phyloP scores from a whole-genome alignment of 257 asterid genomes.

The Penstemon eatonii region DNA sequence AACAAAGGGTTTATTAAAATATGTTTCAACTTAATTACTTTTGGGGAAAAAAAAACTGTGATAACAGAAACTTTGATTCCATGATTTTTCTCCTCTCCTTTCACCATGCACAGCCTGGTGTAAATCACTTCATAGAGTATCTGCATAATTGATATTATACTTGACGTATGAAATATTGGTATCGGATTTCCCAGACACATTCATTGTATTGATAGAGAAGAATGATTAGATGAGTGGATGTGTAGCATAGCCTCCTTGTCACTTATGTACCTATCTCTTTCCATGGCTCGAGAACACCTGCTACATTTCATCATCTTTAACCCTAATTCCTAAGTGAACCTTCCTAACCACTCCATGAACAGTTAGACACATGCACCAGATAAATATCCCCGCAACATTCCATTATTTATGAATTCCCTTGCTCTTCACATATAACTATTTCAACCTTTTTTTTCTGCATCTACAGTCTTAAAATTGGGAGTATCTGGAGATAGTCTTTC shows the following conservation, averaged over 20 bases:
- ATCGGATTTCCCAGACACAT: no score
- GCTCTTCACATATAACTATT: slow-evolving; percentile 9
- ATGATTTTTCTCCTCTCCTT: not conserved
- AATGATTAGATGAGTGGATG: no score
- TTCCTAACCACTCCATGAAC: not conserved
- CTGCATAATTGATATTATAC: not conserved
- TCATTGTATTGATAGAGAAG: no score
- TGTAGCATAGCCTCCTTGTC: no score
- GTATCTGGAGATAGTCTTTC: slow-evolving; percentile 6
- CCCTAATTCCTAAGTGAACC: no score
- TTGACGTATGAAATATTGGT: no score
- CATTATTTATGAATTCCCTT: not conserved
- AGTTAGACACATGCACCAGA: not conserved
- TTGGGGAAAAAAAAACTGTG: not conserved
- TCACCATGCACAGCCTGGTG: not conserved
- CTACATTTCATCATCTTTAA: no score
- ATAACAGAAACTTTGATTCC: not conserved
- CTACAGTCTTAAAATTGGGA: slow-evolving; percentile 8
- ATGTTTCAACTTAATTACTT: not conserved
- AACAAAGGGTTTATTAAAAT: not conserved
- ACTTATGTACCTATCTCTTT: no score
- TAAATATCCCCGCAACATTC: not conserved
- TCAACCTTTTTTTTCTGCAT: not conserved
- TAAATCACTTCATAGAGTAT: not conserved
- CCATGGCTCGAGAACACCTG: no score